Base-by-base conservation (phyloP, 352 stramenopile species). In the Plasmopara viticola region DNA sequence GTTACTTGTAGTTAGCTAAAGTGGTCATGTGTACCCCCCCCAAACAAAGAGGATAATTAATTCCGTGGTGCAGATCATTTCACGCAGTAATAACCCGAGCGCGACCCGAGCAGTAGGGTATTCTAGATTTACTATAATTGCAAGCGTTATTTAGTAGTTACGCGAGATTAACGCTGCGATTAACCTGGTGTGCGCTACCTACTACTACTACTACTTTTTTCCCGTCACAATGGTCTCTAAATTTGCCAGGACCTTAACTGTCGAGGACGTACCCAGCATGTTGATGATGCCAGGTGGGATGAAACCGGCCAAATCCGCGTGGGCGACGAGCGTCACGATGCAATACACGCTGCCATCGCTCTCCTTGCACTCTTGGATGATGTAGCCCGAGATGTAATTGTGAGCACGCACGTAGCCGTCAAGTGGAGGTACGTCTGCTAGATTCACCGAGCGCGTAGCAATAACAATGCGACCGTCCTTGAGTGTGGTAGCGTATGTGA, bases 221-320 rank as follows among this genome's bases (percentile, higher is more conserved):
- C 48, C 43, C 14, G 51, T 71, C 45, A 87, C 64, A 35, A 74
- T 68, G 13, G 53, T 60, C 58, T 86, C 70, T 51, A 90, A 66
- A 60, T 77, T 88, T 45, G 67, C 60, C n/a, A 90, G 70, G 39
- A 88, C 76, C 66, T 90, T 87, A 54, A 87, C 72, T 2, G 80
- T 90, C n/a, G 80, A 77, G 5, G 80, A 90, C 58, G 80, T 90
- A 58, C 80, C 80, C 44, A 90, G 75, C 77, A 87, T 86, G 70
- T 90, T 92, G 62, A 90, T 77, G 48, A 92, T 70, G 47, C 68
- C 77, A 18, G 82, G 68, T 28, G 82, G 82, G 54, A 92, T 87
- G 63, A 82, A 90, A n/a, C 82, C 82, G 8, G 73, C 59, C 44
- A 92, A 61, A 45, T 92, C 80, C 46, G 76, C 78, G 59, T 92